A percentile compares a stretch with the other conserved stretches of the same genome.
These are phyloP conservation scores for Caloboletus inedulis DNA, from an alignment of 1,284 basidiomycete genomes.

Conservation along the genomic window DNA sequence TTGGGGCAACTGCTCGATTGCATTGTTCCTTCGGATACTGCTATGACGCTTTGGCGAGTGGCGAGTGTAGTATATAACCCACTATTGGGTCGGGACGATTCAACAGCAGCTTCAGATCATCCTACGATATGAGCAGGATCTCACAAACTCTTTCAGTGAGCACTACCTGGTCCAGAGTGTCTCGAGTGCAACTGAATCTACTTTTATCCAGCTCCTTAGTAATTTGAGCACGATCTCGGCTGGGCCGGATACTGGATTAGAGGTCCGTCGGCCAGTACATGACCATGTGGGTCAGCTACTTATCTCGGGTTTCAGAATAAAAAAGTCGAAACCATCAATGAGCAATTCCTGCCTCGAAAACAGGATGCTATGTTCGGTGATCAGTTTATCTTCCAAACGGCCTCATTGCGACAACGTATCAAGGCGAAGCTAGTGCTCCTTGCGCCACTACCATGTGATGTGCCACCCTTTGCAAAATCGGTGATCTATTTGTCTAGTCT, in stretches of 20 bases:
- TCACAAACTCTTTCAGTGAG: constrained; percentile 33
- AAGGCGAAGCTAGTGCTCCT: constrained; percentile 29
- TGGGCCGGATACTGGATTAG: constrained; percentile 4
- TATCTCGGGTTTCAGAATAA: constrained; percentile 14
- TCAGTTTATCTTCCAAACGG: constrained; percentile 30
- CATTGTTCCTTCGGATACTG: constrained; percentile 24
- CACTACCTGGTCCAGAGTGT: not conserved
- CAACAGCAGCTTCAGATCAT: not conserved
- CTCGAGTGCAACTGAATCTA: constrained; percentile 1
- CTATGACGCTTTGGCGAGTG: constrained; percentile 25
- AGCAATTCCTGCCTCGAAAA: constrained; percentile 31
- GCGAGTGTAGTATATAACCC: constrained; percentile 28
- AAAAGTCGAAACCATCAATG: constrained; percentile 20
- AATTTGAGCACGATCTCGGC: constrained; percentile 22
- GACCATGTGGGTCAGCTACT: constrained; percentile 6
- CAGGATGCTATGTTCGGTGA: constrained; percentile 32
- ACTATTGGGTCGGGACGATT: not conserved
- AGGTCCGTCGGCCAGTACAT: constrained; percentile 20
- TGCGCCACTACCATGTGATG: constrained; percentile 27
- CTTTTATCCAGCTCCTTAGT: constrained; percentile 24
- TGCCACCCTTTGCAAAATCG: constrained; percentile 33
- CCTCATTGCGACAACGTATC: constrained; percentile 20
- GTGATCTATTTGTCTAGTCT: constrained; percentile 31
- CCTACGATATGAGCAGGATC: constrained; percentile 32
- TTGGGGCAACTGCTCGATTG: constrained; percentile 9